phyloP scores from a whole-genome alignment of 169 alveolate genomes.

The Babesia caballi region DNA sequence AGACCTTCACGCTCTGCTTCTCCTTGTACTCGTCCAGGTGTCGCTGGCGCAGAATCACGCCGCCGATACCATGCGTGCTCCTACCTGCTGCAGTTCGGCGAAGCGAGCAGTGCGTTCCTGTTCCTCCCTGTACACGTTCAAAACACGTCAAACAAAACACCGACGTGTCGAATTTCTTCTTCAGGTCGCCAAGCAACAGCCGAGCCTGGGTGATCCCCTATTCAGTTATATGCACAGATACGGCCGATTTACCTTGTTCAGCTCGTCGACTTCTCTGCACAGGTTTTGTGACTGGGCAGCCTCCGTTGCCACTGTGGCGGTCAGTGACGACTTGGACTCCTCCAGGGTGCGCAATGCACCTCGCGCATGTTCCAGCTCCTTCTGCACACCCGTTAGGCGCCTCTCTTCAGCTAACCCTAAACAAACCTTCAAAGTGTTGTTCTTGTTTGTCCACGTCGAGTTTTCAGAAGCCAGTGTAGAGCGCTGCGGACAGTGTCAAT shows the following conservation, averaged over 20 bases:
- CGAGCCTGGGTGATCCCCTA: slow-evolving; percentile 29
- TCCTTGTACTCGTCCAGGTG: slow-evolving; percentile 42
- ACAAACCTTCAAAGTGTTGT: slow-evolving; percentile 4
- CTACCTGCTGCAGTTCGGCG: slow-evolving; percentile 9
- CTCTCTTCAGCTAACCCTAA: too few species aligned
- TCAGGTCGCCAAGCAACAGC: slow-evolving; percentile 2
- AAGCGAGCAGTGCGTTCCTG: slow-evolving; percentile 1
- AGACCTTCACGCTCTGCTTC: slow-evolving; percentile 28
- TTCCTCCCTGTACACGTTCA: not conserved
- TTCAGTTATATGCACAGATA: not conserved
- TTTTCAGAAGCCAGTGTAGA: not conserved
- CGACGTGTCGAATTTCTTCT: not conserved
- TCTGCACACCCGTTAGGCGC: not conserved
- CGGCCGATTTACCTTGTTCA: not conserved
- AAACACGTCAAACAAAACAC: not conserved
- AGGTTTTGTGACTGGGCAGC: not conserved
- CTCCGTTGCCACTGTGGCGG: not conserved
- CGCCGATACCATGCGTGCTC: too few species aligned
- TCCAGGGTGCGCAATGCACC: not conserved
- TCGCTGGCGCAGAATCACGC: slow-evolving; percentile 18
- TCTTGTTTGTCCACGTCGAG: not conserved
- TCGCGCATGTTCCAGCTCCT: not conserved
- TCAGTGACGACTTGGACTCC: slow-evolving; percentile 2
- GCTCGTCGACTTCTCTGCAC: slow-evolving; percentile 1
- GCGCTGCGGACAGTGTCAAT: too few species aligned